Percentiles rank a stretch among this genome's conserved stretches.
Conservation (phyloP, 805 yeast genomes). For the Candida peoriensis region DNA sequence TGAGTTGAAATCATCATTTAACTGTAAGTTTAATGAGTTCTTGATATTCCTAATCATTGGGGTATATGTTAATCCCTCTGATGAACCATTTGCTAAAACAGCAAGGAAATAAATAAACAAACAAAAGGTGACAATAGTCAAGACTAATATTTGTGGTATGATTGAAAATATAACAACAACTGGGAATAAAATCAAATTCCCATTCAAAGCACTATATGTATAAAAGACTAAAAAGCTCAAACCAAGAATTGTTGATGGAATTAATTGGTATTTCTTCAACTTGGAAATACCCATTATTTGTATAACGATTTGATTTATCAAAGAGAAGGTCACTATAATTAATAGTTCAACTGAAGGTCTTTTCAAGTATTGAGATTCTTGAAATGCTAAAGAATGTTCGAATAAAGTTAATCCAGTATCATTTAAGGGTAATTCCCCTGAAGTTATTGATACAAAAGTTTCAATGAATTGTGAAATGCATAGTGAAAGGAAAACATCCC, state of each 20-base stretch:
- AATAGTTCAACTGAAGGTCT: conserved; percentile 51
- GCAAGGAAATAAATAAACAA: conserved; percentile 52
- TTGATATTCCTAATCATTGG: conserved; percentile 32
- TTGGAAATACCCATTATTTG: conserved; percentile 60
- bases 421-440: conserved; percentile 50
- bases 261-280: conserved; percentile 48
- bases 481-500: conserved; percentile 56
- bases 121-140: conserved; percentile 47
- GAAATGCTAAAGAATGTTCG: conserved; percentile 73
- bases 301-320: conserved; percentile 52
- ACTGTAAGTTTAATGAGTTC: conserved; percentile 32
- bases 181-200: conserved; percentile 46
- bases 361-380: conserved; percentile 52
- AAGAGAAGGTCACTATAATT: conserved; percentile 48
- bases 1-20: conserved; percentile 63
- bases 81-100: conserved; percentile 42
- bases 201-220: conserved; percentile 33
- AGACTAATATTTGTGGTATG: conserved; percentile 59
- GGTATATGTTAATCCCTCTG: conserved; percentile 27
- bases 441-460: conserved; percentile 54
- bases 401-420: conserved; percentile 70
- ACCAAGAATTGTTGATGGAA: conserved; percentile 61
- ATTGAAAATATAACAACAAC: conserved; percentile 51
- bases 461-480: conserved; percentile 63
- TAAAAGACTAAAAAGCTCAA: conserved; percentile 44